phyloP scores from a whole-genome alignment of 352 stramenopile species.

The Globisporangium orthogonon region DNA sequence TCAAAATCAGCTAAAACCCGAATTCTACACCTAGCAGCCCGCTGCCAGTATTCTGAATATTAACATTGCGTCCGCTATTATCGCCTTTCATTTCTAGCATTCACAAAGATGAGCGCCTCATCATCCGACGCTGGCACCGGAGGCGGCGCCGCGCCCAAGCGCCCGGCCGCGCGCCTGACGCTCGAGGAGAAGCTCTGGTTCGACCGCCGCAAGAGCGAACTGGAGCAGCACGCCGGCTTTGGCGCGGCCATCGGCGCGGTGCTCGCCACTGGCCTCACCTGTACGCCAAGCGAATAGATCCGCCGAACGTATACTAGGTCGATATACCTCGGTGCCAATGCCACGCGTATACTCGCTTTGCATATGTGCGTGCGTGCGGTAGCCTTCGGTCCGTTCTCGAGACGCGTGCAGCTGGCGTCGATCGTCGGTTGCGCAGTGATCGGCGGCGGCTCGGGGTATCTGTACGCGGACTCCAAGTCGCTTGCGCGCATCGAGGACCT shows the following conservation, averaged over 20 bases:
- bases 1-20: too few relatives aligned
- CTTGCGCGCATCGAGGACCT: constrained; percentile 69
- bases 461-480: constrained; percentile 70
- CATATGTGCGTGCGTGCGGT: background rate
- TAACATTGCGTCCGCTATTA: too few relatives aligned
- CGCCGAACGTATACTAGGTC: too few relatives aligned
- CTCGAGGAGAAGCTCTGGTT: constrained; percentile 84
- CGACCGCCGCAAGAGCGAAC: constrained; percentile 55
- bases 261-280: constrained; percentile 39
- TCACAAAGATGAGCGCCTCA: constrained; percentile 10
- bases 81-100: background rate
- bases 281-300: constrained; percentile 19
- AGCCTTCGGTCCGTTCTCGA: constrained; percentile 67
- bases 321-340: too few relatives aligned
- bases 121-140: background rate
- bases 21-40: too few relatives aligned
- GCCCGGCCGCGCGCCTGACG: constrained; percentile 34
- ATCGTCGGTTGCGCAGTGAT: constrained; percentile 58
- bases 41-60: too few relatives aligned
- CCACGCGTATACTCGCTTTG: background rate
- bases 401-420: constrained; percentile 45
- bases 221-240: constrained; percentile 60
- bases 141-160: constrained; percentile 4
- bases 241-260: constrained; percentile 49
- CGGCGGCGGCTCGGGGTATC: constrained; percentile 46